phyloP scores from a whole-genome alignment of 352 stramenopile genomes.

The Phytophthora sp. region DNA sequence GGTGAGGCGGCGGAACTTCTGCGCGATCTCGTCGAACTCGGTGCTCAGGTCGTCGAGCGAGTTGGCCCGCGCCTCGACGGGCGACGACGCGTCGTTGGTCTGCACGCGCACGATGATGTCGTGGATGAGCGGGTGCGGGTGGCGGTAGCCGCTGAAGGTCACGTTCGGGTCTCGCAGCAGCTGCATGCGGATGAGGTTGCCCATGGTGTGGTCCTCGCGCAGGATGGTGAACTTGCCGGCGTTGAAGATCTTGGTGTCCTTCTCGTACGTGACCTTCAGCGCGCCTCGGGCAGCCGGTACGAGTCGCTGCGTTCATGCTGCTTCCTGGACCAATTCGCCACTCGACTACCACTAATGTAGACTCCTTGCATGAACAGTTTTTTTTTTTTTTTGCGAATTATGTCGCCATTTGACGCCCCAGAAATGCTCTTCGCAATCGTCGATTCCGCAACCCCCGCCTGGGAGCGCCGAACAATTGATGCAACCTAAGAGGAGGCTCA shows the following conservation, averaged over 20 bases:
- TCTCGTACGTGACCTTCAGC: constrained; percentile 94
- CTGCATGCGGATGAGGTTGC: constrained; percentile 98
- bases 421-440: too few species aligned
- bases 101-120: constrained; percentile 96
- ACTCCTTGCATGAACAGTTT: too few species aligned
- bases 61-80: constrained; percentile 81
- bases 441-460: too few species aligned
- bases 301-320: constrained; percentile 85
- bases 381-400: too few species aligned
- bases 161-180: constrained; percentile 88
- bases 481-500: too few species aligned
- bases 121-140: constrained; percentile 97
- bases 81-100: constrained; percentile 86
- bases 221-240: constrained; percentile 98
- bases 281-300: constrained; percentile 83
- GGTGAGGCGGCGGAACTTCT: constrained; percentile 82
- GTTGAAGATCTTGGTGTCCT: constrained; percentile 98
- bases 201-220: constrained; percentile 98
- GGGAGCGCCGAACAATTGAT: too few species aligned
- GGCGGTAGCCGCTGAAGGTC: constrained; percentile 95
- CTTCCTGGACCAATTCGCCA: constrained; percentile 8
- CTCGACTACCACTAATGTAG: too few species aligned
- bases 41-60: constrained; percentile 87
- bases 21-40: constrained; percentile 87
- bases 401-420: too few species aligned